Conservation (phyloP, 306 rosid species). For the Cucurbita pepo region DNA sequence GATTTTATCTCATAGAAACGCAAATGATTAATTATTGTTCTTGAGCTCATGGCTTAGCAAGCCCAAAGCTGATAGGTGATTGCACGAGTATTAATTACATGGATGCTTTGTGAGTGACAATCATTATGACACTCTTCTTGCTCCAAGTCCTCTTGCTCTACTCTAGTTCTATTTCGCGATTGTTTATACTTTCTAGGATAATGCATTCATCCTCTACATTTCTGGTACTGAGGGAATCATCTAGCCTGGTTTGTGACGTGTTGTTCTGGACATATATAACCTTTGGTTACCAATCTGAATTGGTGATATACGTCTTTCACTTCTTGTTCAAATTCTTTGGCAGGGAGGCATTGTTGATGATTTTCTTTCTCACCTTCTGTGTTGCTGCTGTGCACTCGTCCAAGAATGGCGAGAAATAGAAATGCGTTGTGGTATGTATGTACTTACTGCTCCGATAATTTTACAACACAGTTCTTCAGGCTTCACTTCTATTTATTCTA, state of each 20-base stretch:
- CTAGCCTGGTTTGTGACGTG: neutral
- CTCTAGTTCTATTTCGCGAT: neutral
- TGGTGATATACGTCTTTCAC: neutral
- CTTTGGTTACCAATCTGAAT: neutral
- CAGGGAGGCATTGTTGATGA: conserved; percentile 88
- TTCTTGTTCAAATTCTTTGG: conserved; percentile 8
- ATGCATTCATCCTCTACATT: neutral
- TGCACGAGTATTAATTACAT: neutral
- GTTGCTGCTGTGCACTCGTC: conserved; percentile 97
- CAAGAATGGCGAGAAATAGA: conserved; percentile 99
- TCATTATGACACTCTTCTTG: neutral
- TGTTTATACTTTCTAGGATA: neutral
- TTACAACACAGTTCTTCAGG: too few relatives aligned
- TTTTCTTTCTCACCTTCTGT: conserved; percentile 89
- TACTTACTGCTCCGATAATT: neutral
- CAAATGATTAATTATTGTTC: neutral
- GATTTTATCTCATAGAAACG: neutral
- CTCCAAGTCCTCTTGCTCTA: neutral
- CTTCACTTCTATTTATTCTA: neutral
- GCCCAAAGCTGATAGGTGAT: neutral
- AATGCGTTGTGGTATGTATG: conserved; percentile 61
- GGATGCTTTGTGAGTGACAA: neutral
- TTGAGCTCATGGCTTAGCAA: neutral
- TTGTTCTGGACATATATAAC: neutral
- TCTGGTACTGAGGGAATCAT: too few relatives aligned